Evolutionary conservation across 495 filamentous ascomycete species (phyloP).

Genomic region (Penicillium longicatenatum): DNA sequence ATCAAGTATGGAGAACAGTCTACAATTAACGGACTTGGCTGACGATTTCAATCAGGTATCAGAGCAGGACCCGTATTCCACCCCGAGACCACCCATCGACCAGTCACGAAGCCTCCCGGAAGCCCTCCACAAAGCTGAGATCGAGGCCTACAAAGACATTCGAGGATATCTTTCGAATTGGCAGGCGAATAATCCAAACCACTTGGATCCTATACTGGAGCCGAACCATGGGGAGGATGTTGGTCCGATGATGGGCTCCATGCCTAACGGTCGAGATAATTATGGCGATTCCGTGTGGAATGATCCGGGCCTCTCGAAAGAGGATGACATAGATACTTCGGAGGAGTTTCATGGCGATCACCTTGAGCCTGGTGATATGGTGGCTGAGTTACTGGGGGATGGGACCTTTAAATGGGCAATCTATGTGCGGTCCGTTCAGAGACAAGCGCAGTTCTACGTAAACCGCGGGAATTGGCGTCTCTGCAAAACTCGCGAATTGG

Average conservation of each 20-base stretch:
- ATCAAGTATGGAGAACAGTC: conserved; percentile 14
- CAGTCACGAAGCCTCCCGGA: conserved; percentile 9
- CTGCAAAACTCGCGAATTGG: conserved; percentile 40
- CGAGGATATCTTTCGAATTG: conserved; percentile 56
- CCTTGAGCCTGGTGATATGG: conserved; percentile 71
- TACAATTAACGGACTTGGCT: neutral
- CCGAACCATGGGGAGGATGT: conserved; percentile 20
- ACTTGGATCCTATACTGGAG: conserved; percentile 38
- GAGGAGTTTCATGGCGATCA: conserved; percentile 44
- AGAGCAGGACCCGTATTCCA: conserved; percentile 15
- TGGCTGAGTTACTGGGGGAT: conserved; percentile 55
- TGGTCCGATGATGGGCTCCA: conserved; percentile 30
- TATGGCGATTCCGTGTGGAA: conserved; percentile 29
- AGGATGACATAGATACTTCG: conserved; percentile 34
- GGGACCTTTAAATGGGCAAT: conserved; percentile 61
- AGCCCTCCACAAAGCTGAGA: conserved; percentile 35
- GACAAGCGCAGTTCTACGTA: conserved; percentile 71
- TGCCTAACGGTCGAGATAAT: conserved; percentile 44
- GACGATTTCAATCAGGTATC: neutral
- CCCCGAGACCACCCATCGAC: neutral
- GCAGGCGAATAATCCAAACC: conserved; percentile 40
- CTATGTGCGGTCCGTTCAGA: conserved; percentile 64
- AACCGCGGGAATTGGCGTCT: conserved; percentile 73
- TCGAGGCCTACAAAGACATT: conserved; percentile 44
- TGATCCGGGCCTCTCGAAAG: conserved; percentile 25